Conservation (phyloP, 257 asterid species). For the Petunia axillaris region DNA sequence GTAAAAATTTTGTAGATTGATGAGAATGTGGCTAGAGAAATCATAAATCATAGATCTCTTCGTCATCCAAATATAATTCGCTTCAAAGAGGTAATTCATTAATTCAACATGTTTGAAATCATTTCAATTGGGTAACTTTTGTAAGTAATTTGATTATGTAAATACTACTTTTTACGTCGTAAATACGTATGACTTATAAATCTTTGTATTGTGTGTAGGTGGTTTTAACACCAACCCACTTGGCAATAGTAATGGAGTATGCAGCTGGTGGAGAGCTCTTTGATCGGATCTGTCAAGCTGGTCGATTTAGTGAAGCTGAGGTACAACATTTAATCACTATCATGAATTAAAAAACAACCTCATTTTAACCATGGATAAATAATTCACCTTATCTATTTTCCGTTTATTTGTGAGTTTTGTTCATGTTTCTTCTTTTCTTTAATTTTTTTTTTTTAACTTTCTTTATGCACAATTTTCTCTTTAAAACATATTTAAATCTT, state of each 20-base stretch:
- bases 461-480: not conserved
- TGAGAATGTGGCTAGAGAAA: constrained; percentile 76
- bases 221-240: constrained; percentile 33
- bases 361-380: not conserved
- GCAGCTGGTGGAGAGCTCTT: constrained; percentile 82
- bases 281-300: constrained; percentile 58
- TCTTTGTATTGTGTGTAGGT: not conserved
- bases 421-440: not conserved
- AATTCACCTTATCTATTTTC: not conserved
- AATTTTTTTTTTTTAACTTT: not conserved
- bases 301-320: constrained; percentile 61
- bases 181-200: not conserved
- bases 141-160: no score
- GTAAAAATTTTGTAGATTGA: constrained; percentile 52
- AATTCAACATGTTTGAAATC: not conserved
- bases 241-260: constrained; percentile 72
- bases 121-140: no score
- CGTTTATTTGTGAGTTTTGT: no score
- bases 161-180: no score
- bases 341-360: no score
- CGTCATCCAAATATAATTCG: constrained; percentile 82
- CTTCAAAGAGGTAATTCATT: constrained; percentile 58
- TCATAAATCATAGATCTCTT: constrained; percentile 72
- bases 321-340: constrained; percentile 4
- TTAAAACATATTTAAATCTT: not conserved